A percentile compares a stretch with the other conserved stretches of the same genome.
Conservation (phyloP, 1,284 basidiomycete genomes). For the Heterobasidion occidentale region DNA sequence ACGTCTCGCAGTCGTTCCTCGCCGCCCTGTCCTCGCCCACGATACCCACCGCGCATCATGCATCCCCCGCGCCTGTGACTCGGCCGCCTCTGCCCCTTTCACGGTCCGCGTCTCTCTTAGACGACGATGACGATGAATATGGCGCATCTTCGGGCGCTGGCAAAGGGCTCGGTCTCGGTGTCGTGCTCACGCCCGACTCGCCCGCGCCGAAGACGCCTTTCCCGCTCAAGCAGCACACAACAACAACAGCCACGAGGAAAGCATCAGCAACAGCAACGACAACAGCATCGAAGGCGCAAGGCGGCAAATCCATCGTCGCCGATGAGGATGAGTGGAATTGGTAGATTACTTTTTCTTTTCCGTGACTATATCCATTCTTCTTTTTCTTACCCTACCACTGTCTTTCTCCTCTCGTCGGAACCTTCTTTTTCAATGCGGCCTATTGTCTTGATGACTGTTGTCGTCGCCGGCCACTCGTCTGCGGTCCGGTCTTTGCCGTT, state of each 20-base stretch:
- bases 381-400: too few relatives aligned
- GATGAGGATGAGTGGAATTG: slow-evolving; percentile 61
- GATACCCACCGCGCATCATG: slow-evolving; percentile 9
- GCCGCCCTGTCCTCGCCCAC: slow-evolving; percentile 35
- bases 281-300: not conserved
- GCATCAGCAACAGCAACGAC: not conserved
- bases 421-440: too few relatives aligned
- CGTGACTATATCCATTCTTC: not conserved
- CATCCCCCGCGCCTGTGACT: not conserved
- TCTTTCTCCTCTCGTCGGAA: too few relatives aligned
- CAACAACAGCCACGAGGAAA: slow-evolving; percentile 2
- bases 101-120: slow-evolving; percentile 26
- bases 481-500: too few relatives aligned
- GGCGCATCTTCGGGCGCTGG: slow-evolving; percentile 3
- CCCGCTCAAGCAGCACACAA: slow-evolving; percentile 4
- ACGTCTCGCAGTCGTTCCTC: slow-evolving; percentile 51
- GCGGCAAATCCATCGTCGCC: slow-evolving; percentile 14
- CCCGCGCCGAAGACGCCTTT: slow-evolving; percentile 8
- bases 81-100: slow-evolving; percentile 5
- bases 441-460: too few relatives aligned
- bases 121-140: slow-evolving; percentile 27
- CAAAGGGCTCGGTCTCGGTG: slow-evolving; percentile 14
- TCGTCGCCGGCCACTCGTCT: too few relatives aligned
- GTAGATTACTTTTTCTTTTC: slow-evolving; percentile 21
- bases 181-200: slow-evolving; percentile 24